A percentile compares a stretch with the other conserved stretches of the same genome.
These are phyloP conservation scores for Lipomyces chichibuensis DNA, from an alignment of 805 yeast genomes.

Conservation along the genomic window DNA sequence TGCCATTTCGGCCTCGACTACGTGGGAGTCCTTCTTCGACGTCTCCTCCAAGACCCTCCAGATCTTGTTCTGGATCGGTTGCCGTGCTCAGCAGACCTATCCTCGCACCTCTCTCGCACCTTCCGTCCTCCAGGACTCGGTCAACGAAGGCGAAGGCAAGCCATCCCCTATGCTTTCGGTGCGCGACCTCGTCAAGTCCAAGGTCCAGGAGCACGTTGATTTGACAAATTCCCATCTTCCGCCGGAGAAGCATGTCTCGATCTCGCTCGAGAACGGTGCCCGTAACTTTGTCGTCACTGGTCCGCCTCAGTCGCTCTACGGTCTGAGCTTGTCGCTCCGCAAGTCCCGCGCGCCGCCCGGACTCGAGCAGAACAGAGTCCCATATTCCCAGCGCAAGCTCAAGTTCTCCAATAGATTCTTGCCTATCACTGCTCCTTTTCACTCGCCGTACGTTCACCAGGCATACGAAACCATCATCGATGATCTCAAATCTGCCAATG, in stretches of 20 bases:
- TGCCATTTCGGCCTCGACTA: slow-evolving; percentile 76
- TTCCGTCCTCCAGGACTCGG: slow-evolving; percentile 85
- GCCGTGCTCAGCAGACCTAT: slow-evolving; percentile 84
- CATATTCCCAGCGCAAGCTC: slow-evolving; percentile 89
- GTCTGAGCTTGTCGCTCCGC: slow-evolving; percentile 88
- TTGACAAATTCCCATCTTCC: slow-evolving; percentile 94
- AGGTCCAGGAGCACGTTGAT: slow-evolving; percentile 77
- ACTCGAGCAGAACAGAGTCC: slow-evolving; percentile 92
- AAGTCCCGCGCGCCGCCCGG: slow-evolving; percentile 94
- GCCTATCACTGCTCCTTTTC: slow-evolving; percentile 97
- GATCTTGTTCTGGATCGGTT: slow-evolving; percentile 88
- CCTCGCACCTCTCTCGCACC: slow-evolving; percentile 96
- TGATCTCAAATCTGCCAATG: slow-evolving; percentile 60
- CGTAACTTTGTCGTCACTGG: slow-evolving; percentile 94
- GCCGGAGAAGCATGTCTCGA: slow-evolving; percentile 81
- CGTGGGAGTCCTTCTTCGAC: slow-evolving; percentile 81
- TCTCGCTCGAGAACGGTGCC: slow-evolving; percentile 93
- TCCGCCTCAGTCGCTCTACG: slow-evolving; percentile 97
- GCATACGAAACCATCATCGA: slow-evolving; percentile 68
- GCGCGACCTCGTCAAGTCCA: slow-evolving; percentile 79
- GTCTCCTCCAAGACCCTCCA: slow-evolving; percentile 78
- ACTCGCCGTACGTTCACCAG: slow-evolving; percentile 76
- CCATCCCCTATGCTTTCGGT: slow-evolving; percentile 98
- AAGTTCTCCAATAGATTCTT: slow-evolving; percentile 90
- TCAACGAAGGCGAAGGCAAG: slow-evolving; percentile 91